Evolutionary conservation across 1,284 basidiomycete species (phyloP), one percentile per base, ranked within the genome.

Genomic region (Wallemia hederae): DNA sequence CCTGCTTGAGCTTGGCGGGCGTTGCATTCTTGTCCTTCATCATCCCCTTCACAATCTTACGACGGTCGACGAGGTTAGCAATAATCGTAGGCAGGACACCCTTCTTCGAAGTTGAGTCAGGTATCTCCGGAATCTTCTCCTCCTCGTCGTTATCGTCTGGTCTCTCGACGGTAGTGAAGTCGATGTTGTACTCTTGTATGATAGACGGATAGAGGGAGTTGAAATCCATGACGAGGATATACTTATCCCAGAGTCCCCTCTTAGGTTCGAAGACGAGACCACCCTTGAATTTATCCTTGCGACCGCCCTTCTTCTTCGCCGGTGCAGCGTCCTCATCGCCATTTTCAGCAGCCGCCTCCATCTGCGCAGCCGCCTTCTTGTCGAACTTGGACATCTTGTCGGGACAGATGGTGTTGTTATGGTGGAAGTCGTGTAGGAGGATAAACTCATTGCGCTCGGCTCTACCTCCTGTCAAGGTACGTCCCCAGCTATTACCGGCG

Each of bases 371-470:
- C 3, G 71, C 70, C 70, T 83, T 85, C 73, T 85, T 87, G 39
- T 84, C 85, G 69, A 79, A 85, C 1, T 77, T 76, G 24, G 64
- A 61, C 55, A 69, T 61, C 72, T 97, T 98, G 75, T 99, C 92
- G 0, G 94, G 94, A 66, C 88, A 90, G 64, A 98, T 81, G 69
- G 91, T 97, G 72, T 96, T 96, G 60, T 92, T 78, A 7, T 83
- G 79, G 69, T 98, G 90, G 74, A 99, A 99, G 69, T 97, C 91
- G 72, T 98, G 94, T 22, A 99, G 76, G 63, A 98, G 72, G 78
- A 99, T 98, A 75, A 92, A 98, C 72, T 98, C 94, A 72, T 98
- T 99, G 33, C 94, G 84, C 69, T 97, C 91, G 0, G 94, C 91
- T 63, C 94, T 87, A 65, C 92, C 92, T 65, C 89, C 87, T 66